Evolutionary conservation across 108 stramenopile genomes (phyloP), one percentile per base, ranked within the genome.

Genomic region (Fragilariopsis cylindrus): DNA sequence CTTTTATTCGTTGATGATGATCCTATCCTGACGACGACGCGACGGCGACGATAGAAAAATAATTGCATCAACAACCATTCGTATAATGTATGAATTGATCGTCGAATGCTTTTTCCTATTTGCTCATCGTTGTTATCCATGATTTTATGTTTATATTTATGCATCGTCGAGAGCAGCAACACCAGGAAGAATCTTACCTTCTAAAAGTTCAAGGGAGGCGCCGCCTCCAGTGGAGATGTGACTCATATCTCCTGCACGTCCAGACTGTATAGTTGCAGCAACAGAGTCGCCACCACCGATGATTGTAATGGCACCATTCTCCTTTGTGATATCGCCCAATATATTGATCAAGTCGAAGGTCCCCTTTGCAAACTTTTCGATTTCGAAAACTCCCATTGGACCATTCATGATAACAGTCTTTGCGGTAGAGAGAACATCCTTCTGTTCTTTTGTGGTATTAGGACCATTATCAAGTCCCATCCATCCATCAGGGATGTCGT

Each of bases 391-490:
- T 54, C 99, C 99, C 90, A 95, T 91, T 30, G 99, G 99, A 40
- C 99, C 87, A 77, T 97, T 99, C 92, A 96, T 95, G 43, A 99
- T 73, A 54, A 97, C 86, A 42, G 92, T 96, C 56, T 86, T 92
- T 60, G 84, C 84, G 15, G 72, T 63, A 16, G 74, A 54, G 46
- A 98, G 83, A 58, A 72, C 82, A 5, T 86, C 84, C 65, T 90
- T 74, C 21, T 30, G 21, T 30, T 30, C 21, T 30, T 30, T 30
- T 68, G 84, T 72, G 6, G 96, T 85, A 60, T 91, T 91, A 13
- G 97, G 97, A 65, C 99, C 98, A 65, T 89, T 90, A 80, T 99
- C 99, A 8, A 99, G 88, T 13, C 97, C 98, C 97, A 99, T 98
- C 88, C 93, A 99, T 15, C 91, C 97, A 30, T 93, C 97, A 30